Evolutionary conservation across 2,329 filamentous ascomycete species (phyloP), one percentile per base, ranked within the genome.

Genomic region (Aphanocladium album): DNA sequence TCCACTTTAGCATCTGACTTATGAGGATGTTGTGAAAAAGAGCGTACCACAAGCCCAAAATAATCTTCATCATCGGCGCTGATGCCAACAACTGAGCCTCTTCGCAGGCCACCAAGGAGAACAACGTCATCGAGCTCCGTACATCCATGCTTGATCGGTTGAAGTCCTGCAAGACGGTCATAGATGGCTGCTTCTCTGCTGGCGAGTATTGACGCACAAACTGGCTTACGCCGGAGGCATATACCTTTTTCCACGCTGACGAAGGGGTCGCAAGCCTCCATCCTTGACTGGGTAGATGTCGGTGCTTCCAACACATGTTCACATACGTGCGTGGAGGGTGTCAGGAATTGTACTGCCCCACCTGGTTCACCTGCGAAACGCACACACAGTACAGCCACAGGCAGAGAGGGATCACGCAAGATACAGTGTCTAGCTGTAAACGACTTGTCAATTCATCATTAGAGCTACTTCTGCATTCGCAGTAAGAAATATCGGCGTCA

Each of bases 1-100:
- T 33, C 30, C 12, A 16, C 11, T 7, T 60, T n/a, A 60, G 49
- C 25, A 37, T 25, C 27, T 14, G 21, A n/a, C 11, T 17, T 2
- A 9, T 19, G 12, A 19, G 49, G 8, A 47, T 11, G 52, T 16
- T 8, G 30, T 2, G 54, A 19, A 21, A 50, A 41, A 37, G 63
- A 55, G 71, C 77, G 69, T 60, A 83, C 80, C 69, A 76, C 62
- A 27, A 82, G 62, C 1, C 78, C 81, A 61, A 82, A 68, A n/a
- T 73, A 62, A n/a, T 72, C 74, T 45, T 78, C 79, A 21, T 80
- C 78, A 68, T 83, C 82, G 0, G 79, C 73, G 60, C 82, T 86
- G 59, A 85, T 58, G 1, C 83, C 83, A 1, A 83, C 78, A 0
- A 86, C 76, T 21, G 71, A 72, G 0, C 82, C 83, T n/a, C 79